phyloP scores from a whole-genome alignment of 2,329 filamentous ascomycete species.

The Talaromyces piceae region DNA sequence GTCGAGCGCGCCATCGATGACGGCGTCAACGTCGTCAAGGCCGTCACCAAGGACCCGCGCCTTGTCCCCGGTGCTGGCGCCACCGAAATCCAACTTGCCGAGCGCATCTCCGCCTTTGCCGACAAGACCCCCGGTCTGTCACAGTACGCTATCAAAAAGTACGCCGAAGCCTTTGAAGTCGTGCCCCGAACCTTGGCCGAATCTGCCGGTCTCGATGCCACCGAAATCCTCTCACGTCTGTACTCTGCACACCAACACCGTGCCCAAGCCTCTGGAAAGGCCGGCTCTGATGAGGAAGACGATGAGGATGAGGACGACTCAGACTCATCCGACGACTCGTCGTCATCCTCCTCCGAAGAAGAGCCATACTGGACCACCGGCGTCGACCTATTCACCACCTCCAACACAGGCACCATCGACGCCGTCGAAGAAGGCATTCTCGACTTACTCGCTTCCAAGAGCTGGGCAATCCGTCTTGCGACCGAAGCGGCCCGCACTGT shows the following conservation, averaged over 20 bases:
- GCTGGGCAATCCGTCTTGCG: conserved; percentile 94
- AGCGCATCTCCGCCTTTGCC: conserved; percentile 80
- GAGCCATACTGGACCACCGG: conserved; percentile 83
- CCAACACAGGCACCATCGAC: conserved; percentile 74
- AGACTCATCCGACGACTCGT: too few species aligned
- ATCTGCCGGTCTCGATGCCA: conserved; percentile 90
- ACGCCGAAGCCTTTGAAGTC: conserved; percentile 94
- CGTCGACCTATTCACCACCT: conserved; percentile 86
- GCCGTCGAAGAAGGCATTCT: conserved; percentile 82
- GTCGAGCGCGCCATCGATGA: conserved; percentile 96
- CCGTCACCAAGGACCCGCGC: conserved; percentile 86
- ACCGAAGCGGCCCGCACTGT: conserved; percentile 92
- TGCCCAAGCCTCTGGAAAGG: conserved; percentile 18
- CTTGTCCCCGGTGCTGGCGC: conserved; percentile 92
- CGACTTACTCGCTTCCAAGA: conserved; percentile 85
- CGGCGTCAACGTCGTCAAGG: conserved; percentile 97
- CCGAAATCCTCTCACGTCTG: conserved; percentile 85
- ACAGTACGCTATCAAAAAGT: conserved; percentile 97
- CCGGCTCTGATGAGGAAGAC: conserved; percentile 12
- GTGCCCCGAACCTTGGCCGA: conserved; percentile 90
- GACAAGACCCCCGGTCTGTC: conserved; percentile 89
- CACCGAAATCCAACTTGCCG: conserved; percentile 86
- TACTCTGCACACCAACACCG: conserved; percentile 78
- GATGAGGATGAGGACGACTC: too few species aligned
- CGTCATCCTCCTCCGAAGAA: conserved; percentile 40